phyloP scores from a whole-genome alignment of 306 rosid genomes.

The Gynostemma pentaphyllum region DNA sequence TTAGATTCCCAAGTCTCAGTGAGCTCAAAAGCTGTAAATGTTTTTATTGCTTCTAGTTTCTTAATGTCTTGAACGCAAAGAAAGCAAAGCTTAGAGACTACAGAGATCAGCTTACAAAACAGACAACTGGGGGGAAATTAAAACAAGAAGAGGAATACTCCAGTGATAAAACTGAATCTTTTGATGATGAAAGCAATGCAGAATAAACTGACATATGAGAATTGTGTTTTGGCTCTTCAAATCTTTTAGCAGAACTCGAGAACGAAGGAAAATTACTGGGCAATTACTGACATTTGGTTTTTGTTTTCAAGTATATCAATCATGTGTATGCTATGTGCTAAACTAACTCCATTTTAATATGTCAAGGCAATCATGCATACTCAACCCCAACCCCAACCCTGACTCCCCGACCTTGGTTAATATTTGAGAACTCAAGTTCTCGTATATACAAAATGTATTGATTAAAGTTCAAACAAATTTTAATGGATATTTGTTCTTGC shows the following conservation, averaged over 20 bases:
- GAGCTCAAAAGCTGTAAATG: constrained; percentile 13
- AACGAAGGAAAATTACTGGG: constrained; percentile 39
- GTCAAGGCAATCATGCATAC: no score
- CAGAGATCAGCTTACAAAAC: constrained; percentile 38
- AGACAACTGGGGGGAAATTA: constrained; percentile 27
- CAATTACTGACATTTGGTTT: no score
- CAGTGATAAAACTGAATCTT: constrained; percentile 63
- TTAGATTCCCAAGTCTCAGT: not conserved
- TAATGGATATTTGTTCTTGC: no score
- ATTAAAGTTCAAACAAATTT: no score
- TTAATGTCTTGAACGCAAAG: constrained; percentile 69
- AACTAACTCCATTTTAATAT: no score
- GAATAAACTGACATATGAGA: constrained; percentile 25
- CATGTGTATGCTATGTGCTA: no score
- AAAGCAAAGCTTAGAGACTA: no score
- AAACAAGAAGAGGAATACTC: constrained; percentile 44
- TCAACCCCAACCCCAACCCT: no score
- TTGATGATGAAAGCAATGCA: constrained; percentile 32
- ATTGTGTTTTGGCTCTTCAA: constrained; percentile 30
- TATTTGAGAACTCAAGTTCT: no score
- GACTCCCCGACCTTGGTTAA: no score
- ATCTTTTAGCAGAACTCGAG: constrained; percentile 21
- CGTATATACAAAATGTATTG: no score
- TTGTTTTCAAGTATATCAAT: no score
- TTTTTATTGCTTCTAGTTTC: constrained; percentile 35